Conservation (phyloP, 768 basidiomycete genomes). For the Megacollybia marginata region DNA sequence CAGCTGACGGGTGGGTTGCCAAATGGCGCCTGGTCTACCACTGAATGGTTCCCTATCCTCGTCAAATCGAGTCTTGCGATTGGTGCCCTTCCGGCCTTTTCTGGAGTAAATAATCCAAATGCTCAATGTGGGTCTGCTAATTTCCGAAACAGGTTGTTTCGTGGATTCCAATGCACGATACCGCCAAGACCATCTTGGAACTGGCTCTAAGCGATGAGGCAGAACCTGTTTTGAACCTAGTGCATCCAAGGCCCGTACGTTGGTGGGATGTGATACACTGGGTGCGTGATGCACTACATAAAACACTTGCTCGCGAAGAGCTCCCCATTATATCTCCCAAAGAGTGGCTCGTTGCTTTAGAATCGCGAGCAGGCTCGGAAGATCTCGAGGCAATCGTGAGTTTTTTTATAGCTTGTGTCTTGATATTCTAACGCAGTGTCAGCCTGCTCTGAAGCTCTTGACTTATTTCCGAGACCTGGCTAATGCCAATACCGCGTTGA, state of each 20-base stretch:
- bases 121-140: too few relatives aligned
- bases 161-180: constrained; percentile 1
- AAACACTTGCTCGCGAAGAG: background rate
- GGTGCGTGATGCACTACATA: background rate
- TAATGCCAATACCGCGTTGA: background rate
- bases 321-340: too few relatives aligned
- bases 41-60: constrained; percentile 27
- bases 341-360: background rate
- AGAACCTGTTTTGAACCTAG: constrained; percentile 6
- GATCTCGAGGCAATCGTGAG: background rate
- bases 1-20: constrained; percentile 23
- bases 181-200: constrained; percentile 2
- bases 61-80: constrained; percentile 23
- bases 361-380: background rate
- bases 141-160: constrained; percentile 18
- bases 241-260: constrained; percentile 4
- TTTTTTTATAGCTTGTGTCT: background rate
- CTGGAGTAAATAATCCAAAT: constrained; percentile 13
- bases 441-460: background rate
- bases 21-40: constrained; percentile 24
- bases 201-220: background rate
- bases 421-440: background rate
- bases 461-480: background rate
- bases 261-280: constrained; percentile 2
- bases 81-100: constrained; percentile 11